phyloP scores from a whole-genome alignment of 2,329 filamentous ascomycete species.

The Botrytis tulipae region DNA sequence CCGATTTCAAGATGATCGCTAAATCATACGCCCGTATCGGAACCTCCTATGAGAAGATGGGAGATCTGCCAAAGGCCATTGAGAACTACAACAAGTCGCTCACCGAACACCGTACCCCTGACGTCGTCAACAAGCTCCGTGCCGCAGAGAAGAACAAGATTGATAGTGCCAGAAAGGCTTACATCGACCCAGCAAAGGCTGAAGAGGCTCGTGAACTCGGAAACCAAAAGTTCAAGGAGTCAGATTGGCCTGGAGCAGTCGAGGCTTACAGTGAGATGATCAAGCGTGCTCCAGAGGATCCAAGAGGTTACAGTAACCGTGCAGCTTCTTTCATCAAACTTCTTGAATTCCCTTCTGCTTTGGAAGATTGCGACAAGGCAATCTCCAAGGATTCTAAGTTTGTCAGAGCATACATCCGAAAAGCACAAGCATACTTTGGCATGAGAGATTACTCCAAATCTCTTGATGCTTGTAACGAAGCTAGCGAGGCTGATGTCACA shows the following conservation, averaged over 20 bases:
- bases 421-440: conserved; percentile 90
- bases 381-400: conserved; percentile 91
- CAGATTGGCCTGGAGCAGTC: conserved; percentile 91
- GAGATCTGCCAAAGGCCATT: conserved; percentile 75
- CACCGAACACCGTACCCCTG: conserved; percentile 94
- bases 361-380: conserved; percentile 87
- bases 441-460: conserved; percentile 99
- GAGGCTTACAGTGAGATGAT: conserved; percentile 95
- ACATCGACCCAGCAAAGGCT: conserved; percentile 86
- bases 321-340: conserved; percentile 96
- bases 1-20: conserved; percentile 97
- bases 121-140: conserved; percentile 89
- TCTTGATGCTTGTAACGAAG: conserved; percentile 83
- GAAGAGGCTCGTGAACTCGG: conserved; percentile 94
- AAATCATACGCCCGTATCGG: conserved; percentile 98
- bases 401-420: conserved; percentile 93
- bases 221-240: conserved; percentile 95
- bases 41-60: conserved; percentile 86
- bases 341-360: conserved; percentile 88
- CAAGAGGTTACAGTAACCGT: conserved; percentile 94
- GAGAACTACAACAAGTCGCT: conserved; percentile 90
- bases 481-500: conserved; percentile 68
- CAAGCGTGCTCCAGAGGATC: conserved; percentile 89
- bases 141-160: conserved; percentile 83
- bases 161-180: conserved; percentile 71